Base-by-base conservation (phyloP, 495 filamentous ascomycete species). In the Aspergillus nanangensis region DNA sequence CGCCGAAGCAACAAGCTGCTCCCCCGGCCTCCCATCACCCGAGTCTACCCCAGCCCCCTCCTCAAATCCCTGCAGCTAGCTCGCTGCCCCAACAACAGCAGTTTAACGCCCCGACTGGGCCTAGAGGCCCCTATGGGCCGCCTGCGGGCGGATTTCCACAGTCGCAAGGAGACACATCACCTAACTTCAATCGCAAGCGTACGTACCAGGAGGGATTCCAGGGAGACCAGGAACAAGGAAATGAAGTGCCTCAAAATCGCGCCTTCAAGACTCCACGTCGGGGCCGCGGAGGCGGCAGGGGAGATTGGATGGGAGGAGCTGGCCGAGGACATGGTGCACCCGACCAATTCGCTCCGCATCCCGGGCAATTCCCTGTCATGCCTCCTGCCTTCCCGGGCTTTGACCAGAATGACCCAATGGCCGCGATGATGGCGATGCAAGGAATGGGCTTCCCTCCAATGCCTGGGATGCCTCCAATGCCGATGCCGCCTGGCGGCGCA, bases 221-320 rank as follows among this genome's bases (percentile, higher is more conserved):
- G 27, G 76, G 74, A 40, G 72, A 75, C 7, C 73, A 77, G 13
- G 65, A 68, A 9, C 66, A n/a, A n/a, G n/a, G 60, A 20, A 52
- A 55, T 13, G 68, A 73, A 38, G 44, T 54, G 10, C 60, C 74
- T 52, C 73, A 76, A 62, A 67, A 78, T 25, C 71, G 88, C 53
- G 56, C 75, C 10, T 71, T 82, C 48, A 96, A 96, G 64, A 87
- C 89, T 52, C 71, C 81, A 19, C 82, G 90, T 23, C 76, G 87
- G 42, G 84, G 84, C 3, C 80, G 76, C 11, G 67, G 77, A 14
- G 70, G 75, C 47, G 77, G 78, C 14, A 76, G 78, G 38, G 76
- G 76, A 24, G 76, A 76, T 48, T 65, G 61, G 45, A 63, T 62
- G 55, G 69, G 69, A 21, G 48, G 70, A 31, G 62, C 60, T 44